Percentiles rank a stretch among this genome's conserved stretches.
These are phyloP conservation scores for Penicillium fuscoglaucum DNA, from an alignment of 2,329 filamentous ascomycete species.

Conservation along the genomic window DNA sequence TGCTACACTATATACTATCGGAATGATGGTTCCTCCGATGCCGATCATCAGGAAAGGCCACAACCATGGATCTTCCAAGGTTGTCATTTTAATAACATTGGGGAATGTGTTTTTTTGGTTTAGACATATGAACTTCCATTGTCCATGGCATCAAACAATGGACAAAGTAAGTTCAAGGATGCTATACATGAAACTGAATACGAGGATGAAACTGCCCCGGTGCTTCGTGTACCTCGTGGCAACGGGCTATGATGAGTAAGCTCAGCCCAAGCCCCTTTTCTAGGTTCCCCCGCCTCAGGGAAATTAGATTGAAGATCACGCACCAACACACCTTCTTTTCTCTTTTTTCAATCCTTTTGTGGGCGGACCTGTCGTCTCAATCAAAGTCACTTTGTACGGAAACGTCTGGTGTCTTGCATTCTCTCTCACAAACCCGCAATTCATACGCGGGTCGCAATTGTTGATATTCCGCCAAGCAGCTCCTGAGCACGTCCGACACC, in stretches of 20 bases:
- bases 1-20: not conserved
- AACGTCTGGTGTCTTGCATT: not conserved
- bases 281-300: conserved; percentile 26
- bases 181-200: conserved; percentile 9
- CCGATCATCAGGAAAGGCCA: not conserved
- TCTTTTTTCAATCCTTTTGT: conserved; percentile 15
- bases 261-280: conserved; percentile 37
- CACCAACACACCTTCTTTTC: conserved; percentile 8
- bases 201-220: conserved; percentile 12
- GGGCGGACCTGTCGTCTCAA: not conserved
- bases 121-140: not conserved
- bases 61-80: conserved; percentile 7
- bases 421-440: conserved; percentile 1
- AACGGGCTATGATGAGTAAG: conserved; percentile 23
- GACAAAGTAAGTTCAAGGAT: not conserved
- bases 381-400: not conserved
- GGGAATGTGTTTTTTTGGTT: not conserved
- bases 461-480: conserved; percentile 7
- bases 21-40: not conserved
- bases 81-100: not conserved
- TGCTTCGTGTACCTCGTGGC: conserved; percentile 6
- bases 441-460: conserved; percentile 5
- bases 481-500: conserved; percentile 9
- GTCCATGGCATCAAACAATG: not conserved
- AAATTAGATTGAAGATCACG: conserved; percentile 12